These are phyloP conservation scores for Globisporangium iwayamae DNA, from an alignment of 352 stramenopile genomes.

Conservation along the genomic window DNA sequence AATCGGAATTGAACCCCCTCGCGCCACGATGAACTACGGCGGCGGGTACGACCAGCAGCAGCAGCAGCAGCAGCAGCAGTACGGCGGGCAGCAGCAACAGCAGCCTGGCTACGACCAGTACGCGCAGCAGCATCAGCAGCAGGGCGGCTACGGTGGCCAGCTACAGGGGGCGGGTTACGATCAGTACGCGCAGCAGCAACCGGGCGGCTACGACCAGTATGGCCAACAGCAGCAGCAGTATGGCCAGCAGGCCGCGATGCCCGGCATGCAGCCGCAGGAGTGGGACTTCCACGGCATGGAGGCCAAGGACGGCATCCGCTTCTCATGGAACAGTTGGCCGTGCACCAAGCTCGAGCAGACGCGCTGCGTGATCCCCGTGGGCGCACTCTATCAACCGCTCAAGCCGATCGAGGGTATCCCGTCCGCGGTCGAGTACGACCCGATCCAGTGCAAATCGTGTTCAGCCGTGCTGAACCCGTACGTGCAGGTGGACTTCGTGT, in stretches of 20 bases:
- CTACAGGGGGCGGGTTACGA: slow-evolving; percentile 40
- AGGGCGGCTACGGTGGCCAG: slow-evolving; percentile 33
- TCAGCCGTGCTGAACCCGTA: slow-evolving; percentile 98
- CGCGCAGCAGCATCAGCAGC: slow-evolving; percentile 27
- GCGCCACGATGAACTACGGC: slow-evolving; percentile 43
- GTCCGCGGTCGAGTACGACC: slow-evolving; percentile 95
- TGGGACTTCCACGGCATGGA: slow-evolving; percentile 86
- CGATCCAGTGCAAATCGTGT: slow-evolving; percentile 98
- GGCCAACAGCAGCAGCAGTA: slow-evolving; percentile 35
- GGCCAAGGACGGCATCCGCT: slow-evolving; percentile 92
- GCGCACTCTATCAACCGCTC: slow-evolving; percentile 95
- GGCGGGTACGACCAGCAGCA: slow-evolving; percentile 23
- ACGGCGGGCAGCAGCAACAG: not conserved
- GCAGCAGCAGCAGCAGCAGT: slow-evolving; percentile 22
- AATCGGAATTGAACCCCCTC: slow-evolving; percentile 1
- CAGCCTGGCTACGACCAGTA: slow-evolving; percentile 33
- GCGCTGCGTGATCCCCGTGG: slow-evolving; percentile 95
- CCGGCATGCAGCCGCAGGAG: slow-evolving; percentile 72
- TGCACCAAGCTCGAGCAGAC: slow-evolving; percentile 97
- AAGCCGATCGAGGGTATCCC: slow-evolving; percentile 96
- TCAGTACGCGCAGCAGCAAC: slow-evolving; percentile 28
- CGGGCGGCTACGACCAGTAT: slow-evolving; percentile 42
- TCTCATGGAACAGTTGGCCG: slow-evolving; percentile 99
- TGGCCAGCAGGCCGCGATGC: slow-evolving; percentile 29
- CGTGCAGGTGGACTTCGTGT: slow-evolving; percentile 98